A percentile compares a stretch with the other conserved stretches of the same genome.
Evolutionary conservation across 805 yeast genomes (phyloP).

Genomic region (Hanseniaspora clermontiae): DNA sequence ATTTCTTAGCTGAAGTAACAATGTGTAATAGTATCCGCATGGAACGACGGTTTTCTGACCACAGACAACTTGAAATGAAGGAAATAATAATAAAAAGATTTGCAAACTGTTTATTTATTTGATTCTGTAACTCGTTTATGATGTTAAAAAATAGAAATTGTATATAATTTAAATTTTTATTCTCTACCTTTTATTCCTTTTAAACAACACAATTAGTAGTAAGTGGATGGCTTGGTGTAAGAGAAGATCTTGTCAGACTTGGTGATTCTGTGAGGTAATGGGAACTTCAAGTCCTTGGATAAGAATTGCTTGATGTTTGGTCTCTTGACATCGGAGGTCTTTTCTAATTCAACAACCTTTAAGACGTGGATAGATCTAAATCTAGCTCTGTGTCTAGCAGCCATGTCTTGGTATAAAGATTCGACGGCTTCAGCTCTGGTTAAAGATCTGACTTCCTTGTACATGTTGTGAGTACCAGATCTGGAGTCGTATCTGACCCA

Average conservation of each 20-base stretch:
- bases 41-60: no score
- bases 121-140: constrained; percentile 13
- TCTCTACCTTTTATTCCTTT: neutral
- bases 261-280: constrained; percentile 98
- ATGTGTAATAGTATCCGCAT: no score
- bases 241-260: constrained; percentile 80
- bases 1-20: neutral
- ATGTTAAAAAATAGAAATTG: constrained; percentile 7
- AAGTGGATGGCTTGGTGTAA: constrained; percentile 91
- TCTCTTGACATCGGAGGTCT: constrained; percentile 97
- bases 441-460: constrained; percentile 99
- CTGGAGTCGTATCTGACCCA: constrained; percentile 99
- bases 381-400: constrained; percentile 99
- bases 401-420: constrained; percentile 98
- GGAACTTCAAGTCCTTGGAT: constrained; percentile 93
- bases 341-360: constrained; percentile 97
- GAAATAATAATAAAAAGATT: neutral
- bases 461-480: constrained; percentile 99
- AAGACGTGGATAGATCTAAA: constrained; percentile 98
- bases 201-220: constrained; percentile 49
- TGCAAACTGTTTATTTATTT: neutral
- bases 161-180: neutral
- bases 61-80: neutral
- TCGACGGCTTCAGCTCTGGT: constrained; percentile 98
- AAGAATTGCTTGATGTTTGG: constrained; percentile 97